Evolutionary conservation across 1,139 yeast genomes (phyloP).

Genomic region (Taiozyma onychis): DNA sequence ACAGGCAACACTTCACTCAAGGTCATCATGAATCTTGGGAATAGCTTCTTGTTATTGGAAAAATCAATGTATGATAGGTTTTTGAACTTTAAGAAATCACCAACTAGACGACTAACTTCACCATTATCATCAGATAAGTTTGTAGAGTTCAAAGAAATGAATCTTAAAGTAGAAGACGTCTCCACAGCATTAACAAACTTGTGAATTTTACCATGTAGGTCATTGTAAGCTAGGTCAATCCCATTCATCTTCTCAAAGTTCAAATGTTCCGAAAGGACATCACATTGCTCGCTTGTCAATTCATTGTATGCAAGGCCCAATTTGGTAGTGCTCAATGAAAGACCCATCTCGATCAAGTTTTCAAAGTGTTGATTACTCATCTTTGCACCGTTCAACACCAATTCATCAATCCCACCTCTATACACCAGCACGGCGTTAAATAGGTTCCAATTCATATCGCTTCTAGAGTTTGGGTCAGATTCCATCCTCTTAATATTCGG

Average conservation of each 20-base stretch:
- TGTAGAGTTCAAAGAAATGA: conserved; percentile 49
- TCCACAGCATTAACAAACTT: conserved; percentile 42
- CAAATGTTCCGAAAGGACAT: conserved; percentile 35
- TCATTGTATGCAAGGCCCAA: conserved; percentile 69
- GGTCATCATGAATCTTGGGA: conserved; percentile 35
- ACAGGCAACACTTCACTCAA: conserved; percentile 53
- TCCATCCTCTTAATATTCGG: conserved; percentile 44
- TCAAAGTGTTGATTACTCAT: conserved; percentile 50
- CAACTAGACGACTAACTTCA: conserved; percentile 25
- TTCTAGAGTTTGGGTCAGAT: conserved; percentile 50
- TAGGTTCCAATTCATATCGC: conserved; percentile 74
- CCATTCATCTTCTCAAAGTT: conserved; percentile 33
- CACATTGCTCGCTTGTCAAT: conserved; percentile 44
- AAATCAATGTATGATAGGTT: conserved; percentile 59
- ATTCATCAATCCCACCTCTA: conserved; percentile 68
- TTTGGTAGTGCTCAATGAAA: conserved; percentile 44
- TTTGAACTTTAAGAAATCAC: conserved; percentile 40
- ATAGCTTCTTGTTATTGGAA: conserved; percentile 57
- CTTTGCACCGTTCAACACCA: conserved; percentile 68
- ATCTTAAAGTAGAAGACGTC: conserved; percentile 32
- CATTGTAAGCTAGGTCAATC: conserved; percentile 68
- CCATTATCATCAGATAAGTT: conserved; percentile 31
- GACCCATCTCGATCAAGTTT: conserved; percentile 50
- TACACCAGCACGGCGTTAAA: conserved; percentile 63
- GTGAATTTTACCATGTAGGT: conserved; percentile 47